phyloP scores from a whole-genome alignment of 768 basidiomycete genomes.

The Cystofilobasidium capitatum region DNA sequence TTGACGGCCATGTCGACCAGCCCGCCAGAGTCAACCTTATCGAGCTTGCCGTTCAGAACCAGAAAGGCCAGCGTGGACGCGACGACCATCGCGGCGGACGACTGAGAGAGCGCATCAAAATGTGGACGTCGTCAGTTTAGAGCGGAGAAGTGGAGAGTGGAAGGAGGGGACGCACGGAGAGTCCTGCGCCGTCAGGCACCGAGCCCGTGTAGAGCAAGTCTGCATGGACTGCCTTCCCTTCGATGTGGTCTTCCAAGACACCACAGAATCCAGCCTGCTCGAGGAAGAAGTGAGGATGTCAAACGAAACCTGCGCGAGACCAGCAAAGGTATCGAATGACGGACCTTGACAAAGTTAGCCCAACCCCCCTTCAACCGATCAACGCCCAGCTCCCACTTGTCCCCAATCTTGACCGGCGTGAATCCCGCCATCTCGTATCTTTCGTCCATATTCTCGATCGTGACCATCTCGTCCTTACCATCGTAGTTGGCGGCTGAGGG shows the following conservation, averaged over 20 bases:
- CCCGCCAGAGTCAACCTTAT: conserved; percentile 53
- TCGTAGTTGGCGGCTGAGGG: neutral
- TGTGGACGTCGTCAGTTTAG: neutral
- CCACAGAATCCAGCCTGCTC: conserved; percentile 44
- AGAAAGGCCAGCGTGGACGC: conserved; percentile 73
- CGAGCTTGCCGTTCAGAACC: conserved; percentile 59
- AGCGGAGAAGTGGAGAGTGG: neutral
- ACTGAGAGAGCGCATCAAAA: conserved; percentile 33
- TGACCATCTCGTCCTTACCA: conserved; percentile 8
- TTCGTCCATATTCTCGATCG: conserved; percentile 40
- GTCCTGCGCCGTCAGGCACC: conserved; percentile 75
- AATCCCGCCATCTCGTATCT: conserved; percentile 57
- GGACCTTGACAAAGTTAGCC: conserved; percentile 75
- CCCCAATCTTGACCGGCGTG: conserved; percentile 47
- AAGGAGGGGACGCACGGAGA: conserved; percentile 43
- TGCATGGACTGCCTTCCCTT: conserved; percentile 48
- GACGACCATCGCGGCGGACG: conserved; percentile 83
- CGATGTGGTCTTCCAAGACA: conserved; percentile 56
- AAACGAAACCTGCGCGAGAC: neutral
- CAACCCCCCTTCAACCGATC: conserved; percentile 60
- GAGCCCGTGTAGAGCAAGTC: conserved; percentile 69
- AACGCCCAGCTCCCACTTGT: conserved; percentile 64
- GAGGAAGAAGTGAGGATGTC: neutral
- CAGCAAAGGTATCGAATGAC: neutral
- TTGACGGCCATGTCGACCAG: conserved; percentile 71